Conservation (phyloP, 768 basidiomycete species). For the Candolleomyces eurysporus region DNA sequence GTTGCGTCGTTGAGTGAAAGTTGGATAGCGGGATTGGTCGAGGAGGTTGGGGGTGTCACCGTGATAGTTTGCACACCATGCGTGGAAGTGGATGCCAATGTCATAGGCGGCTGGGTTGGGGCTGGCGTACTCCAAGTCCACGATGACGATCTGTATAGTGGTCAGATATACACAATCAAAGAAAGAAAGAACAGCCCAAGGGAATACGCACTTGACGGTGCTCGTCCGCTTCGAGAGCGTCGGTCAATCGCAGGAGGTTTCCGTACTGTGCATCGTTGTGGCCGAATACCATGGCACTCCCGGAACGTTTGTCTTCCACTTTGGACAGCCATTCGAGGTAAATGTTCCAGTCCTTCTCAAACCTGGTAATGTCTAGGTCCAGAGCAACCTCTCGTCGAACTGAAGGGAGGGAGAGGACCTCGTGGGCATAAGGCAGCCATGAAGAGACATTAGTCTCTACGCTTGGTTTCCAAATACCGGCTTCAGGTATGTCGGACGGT, state of each 20-base stretch:
- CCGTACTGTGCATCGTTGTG: conserved; percentile 98
- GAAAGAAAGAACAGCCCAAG: not conserved
- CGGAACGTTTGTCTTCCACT: conserved; percentile 55
- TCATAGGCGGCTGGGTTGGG: conserved; percentile 93
- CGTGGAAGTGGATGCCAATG: conserved; percentile 95
- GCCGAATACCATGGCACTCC: conserved; percentile 70
- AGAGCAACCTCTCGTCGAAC: no score
- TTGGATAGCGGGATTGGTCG: conserved; percentile 67
- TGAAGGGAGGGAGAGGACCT: no score
- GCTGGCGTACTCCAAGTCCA: conserved; percentile 96
- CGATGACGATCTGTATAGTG: conserved; percentile 75
- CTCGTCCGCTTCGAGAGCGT: conserved; percentile 52
- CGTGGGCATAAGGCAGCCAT: no score
- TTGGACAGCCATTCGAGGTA: conserved; percentile 1
- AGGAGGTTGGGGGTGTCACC: conserved; percentile 65
- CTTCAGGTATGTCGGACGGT: conserved; percentile 33
- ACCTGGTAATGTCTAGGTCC: no score
- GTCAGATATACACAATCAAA: conserved; percentile 9
- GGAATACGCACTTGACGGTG: conserved; percentile 78
- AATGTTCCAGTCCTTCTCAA: no score
- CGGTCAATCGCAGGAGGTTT: conserved; percentile 76
- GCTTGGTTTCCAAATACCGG: conserved; percentile 55
- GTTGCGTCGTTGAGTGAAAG: conserved; percentile 64
- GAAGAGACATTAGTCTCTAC: conserved; percentile 37
- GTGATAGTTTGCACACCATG: conserved; percentile 95